Percentiles rank a stretch among this genome's conserved stretches.
Evolutionary conservation across 164 flowering plant genomes (phyloP).

Genomic region (Stephania yunnanensis): DNA sequence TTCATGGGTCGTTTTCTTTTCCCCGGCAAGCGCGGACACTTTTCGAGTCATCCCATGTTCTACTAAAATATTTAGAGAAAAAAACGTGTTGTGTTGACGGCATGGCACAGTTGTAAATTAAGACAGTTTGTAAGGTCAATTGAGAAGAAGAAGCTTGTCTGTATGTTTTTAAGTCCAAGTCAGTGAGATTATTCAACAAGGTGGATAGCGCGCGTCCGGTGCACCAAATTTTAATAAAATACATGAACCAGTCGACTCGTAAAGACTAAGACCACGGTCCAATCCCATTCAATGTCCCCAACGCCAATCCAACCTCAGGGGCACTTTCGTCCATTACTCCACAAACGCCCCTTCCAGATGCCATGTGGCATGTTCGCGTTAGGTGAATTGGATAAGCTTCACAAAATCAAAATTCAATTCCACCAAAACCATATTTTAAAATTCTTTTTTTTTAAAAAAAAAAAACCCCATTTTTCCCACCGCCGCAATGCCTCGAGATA

Average conservation of each 20-base stretch:
- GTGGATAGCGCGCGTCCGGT: neutral
- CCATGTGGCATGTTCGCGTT: conserved; percentile 1
- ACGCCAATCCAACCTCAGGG: neutral
- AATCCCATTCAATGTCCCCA: neutral
- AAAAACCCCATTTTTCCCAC: conserved; percentile 2
- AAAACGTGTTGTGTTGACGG: neutral
- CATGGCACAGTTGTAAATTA: neutral
- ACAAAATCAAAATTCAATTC: no score
- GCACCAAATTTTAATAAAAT: neutral
- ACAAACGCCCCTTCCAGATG: neutral
- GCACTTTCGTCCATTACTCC: neutral
- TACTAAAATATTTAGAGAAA: neutral
- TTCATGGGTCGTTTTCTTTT: neutral
- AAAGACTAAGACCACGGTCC: neutral
- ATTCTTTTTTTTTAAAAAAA: neutral
- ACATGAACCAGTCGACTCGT: neutral
- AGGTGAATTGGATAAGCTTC: conserved; percentile 35
- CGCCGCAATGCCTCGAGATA: conserved; percentile 7
- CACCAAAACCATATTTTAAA: neutral
- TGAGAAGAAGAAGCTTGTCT: neutral
- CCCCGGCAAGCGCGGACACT: conserved; percentile 2
- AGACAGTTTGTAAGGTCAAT: neutral
- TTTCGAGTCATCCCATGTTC: conserved; percentile 2
- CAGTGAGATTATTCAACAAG: neutral
- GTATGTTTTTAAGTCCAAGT: neutral